Conservation (phyloP, 2,329 filamentous ascomycete genomes). For the Epichloe glyceriae region DNA sequence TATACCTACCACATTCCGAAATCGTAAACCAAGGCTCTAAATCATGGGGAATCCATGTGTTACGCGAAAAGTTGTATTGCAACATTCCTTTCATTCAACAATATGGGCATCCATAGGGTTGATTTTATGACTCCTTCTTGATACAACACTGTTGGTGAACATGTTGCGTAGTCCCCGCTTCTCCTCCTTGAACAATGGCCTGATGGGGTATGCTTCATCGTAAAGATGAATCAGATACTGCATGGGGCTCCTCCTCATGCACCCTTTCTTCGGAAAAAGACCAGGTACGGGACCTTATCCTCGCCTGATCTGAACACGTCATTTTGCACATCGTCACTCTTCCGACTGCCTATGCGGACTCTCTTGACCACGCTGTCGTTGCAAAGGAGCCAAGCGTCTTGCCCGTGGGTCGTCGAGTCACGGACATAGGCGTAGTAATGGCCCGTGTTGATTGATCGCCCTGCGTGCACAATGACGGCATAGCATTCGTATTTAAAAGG, state of each 20-base stretch:
- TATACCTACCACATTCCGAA: not conserved
- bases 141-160: no score
- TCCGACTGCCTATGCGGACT: conserved; percentile 28
- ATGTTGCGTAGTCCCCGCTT: no score
- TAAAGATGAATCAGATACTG: no score
- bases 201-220: no score
- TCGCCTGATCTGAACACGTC: conserved; percentile 25
- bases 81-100: not conserved
- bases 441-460: conserved; percentile 52
- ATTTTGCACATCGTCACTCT: conserved; percentile 21
- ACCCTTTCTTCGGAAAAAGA: conserved; percentile 30
- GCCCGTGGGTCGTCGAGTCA: conserved; percentile 34
- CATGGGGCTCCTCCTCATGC: not conserved
- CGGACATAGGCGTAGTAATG: conserved; percentile 69
- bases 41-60: not conserved
- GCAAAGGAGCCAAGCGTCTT: conserved; percentile 34
- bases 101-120: no score
- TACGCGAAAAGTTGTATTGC: not conserved
- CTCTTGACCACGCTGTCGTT: conserved; percentile 31
- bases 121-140: no score
- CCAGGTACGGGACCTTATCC: conserved; percentile 32
- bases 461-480: conserved; percentile 68
- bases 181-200: no score
- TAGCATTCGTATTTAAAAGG: conserved; percentile 77
- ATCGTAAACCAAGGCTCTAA: not conserved